Evolutionary conservation across 1,139 yeast genomes (phyloP).

Genomic region (Yamadazyma sp.): DNA sequence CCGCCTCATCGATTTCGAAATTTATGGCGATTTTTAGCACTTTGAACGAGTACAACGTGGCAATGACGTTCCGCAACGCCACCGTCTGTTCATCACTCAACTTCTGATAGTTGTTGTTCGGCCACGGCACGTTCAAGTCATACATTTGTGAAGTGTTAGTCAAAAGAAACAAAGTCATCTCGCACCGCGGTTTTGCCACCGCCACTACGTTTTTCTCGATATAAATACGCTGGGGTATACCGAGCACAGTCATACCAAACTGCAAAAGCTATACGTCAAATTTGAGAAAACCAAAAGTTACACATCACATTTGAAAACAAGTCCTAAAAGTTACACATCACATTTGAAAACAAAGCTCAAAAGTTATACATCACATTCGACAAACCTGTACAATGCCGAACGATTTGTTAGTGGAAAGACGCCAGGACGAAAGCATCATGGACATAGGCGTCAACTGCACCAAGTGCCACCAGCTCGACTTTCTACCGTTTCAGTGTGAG

Average conservation of each 20-base stretch:
- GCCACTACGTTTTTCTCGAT: slow-evolving; percentile 10
- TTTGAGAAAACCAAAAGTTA: too few relatives aligned
- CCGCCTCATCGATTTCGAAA: slow-evolving; percentile 56
- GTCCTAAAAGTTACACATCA: too few relatives aligned
- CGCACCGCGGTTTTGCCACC: slow-evolving; percentile 16
- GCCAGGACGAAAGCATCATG: slow-evolving; percentile 49
- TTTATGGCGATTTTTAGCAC: slow-evolving; percentile 76
- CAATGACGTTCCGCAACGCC: slow-evolving; percentile 47
- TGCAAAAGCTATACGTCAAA: too few relatives aligned
- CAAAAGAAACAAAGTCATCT: neutral
- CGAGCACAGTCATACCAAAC: neutral
- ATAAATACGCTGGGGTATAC: neutral
- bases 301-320: neutral
- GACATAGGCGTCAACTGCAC: slow-evolving; percentile 71
- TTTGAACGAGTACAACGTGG: slow-evolving; percentile 63
- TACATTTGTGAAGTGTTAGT: slow-evolving; percentile 25
- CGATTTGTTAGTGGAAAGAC: slow-evolving; percentile 10
- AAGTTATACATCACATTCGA: neutral
- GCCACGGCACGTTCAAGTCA: slow-evolving; percentile 86
- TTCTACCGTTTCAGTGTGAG: slow-evolving; percentile 66
- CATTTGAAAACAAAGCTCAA: too few relatives aligned
- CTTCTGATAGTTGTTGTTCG: slow-evolving; percentile 49
- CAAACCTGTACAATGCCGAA: slow-evolving; percentile 16
- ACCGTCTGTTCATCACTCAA: slow-evolving; percentile 44
- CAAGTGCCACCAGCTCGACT: slow-evolving; percentile 64